phyloP scores from a whole-genome alignment of 148 eudicot species.

The Gaultheria prostrata region DNA sequence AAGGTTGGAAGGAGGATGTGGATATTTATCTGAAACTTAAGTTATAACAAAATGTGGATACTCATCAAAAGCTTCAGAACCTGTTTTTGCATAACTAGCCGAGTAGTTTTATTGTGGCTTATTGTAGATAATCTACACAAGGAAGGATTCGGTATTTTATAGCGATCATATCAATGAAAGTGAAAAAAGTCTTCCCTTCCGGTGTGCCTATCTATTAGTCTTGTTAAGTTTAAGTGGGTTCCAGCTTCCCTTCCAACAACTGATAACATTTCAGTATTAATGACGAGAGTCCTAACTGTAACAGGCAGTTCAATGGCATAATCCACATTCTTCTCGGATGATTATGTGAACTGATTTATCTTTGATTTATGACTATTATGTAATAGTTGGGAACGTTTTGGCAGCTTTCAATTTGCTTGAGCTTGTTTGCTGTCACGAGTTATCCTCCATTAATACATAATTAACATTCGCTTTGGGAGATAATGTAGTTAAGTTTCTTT shows the following conservation, averaged over 20 bases:
- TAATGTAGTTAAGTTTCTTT: background rate
- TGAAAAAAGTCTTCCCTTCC: too few species aligned
- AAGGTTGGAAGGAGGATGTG: background rate
- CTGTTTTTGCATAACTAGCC: background rate
- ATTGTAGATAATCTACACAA: background rate
- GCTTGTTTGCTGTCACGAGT: background rate
- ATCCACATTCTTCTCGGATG: background rate
- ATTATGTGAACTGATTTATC: background rate
- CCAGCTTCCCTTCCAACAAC: too few species aligned
- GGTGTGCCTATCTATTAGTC: too few species aligned
- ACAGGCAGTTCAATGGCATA: background rate
- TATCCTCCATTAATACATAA: background rate
- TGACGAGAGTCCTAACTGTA: too few species aligned
- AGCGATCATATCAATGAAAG: too few species aligned
- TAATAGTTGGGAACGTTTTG: background rate
- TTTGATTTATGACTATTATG: background rate
- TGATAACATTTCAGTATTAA: too few species aligned
- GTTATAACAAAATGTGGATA: background rate
- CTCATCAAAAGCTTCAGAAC: background rate
- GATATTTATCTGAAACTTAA: background rate
- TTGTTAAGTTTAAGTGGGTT: too few species aligned
- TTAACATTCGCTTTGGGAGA: background rate
- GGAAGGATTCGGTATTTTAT: too few species aligned
- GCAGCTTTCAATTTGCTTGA: background rate
- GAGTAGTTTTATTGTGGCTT: background rate